Conservation (phyloP, 106 monocot species). For the Hemerocallis citrina region DNA sequence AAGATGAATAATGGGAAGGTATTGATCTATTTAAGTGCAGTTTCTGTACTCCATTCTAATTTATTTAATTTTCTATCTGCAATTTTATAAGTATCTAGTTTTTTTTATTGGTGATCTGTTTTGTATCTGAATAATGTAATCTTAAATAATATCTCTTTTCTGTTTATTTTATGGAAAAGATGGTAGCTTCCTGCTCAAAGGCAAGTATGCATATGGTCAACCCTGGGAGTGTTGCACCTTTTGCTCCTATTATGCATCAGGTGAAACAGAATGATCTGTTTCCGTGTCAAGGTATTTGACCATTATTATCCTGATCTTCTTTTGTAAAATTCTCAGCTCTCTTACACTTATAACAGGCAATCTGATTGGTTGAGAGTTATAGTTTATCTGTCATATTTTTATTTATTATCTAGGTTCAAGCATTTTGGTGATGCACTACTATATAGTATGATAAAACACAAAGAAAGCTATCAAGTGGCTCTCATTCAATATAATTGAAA, state of each 20-base stretch:
- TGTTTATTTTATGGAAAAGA: conserved; percentile 18
- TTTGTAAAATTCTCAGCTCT: not conserved
- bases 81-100: no score
- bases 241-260: conserved; percentile 15
- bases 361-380: no score
- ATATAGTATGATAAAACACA: no score
- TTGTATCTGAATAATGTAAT: no score
- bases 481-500: no score
- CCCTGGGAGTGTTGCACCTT: conserved; percentile 3
- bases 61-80: not conserved
- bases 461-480: no score
- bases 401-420: no score
- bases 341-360: not conserved
- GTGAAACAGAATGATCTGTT: conserved; percentile 15
- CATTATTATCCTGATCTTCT: not conserved
- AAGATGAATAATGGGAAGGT: not conserved
- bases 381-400: no score
- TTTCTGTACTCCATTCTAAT: not conserved
- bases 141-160: not conserved
- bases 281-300: conserved; percentile 21
- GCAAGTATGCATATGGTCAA: not conserved
- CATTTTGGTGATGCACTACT: no score
- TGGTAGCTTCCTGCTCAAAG: conserved; percentile 14
- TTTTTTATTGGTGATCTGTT: no score
- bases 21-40: not conserved